phyloP scores from a whole-genome alignment of 176 grass and related monocot species.

The Luzula sylvatica region DNA sequence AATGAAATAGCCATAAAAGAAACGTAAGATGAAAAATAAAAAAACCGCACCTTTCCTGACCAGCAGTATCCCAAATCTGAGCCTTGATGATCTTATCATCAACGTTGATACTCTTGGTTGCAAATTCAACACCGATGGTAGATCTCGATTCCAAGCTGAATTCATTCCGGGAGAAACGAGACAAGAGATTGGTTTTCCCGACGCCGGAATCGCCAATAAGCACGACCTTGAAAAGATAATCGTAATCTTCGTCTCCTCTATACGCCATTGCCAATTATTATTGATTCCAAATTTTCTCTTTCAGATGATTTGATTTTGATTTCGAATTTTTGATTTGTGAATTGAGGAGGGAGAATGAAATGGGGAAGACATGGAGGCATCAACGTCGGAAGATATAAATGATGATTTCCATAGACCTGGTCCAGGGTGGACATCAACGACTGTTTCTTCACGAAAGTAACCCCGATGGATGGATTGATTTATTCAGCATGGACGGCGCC shows the following conservation, averaged over 20 bases:
- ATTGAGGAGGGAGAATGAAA: neutral
- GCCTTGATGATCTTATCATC: conserved; percentile 37
- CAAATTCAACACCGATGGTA: conserved; percentile 22
- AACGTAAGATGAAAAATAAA: too few species aligned
- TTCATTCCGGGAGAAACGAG: conserved; percentile 30
- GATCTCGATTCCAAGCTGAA: conserved; percentile 29
- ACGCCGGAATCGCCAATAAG: too few species aligned
- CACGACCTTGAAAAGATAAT: conserved; percentile 39
- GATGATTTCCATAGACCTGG: too few species aligned
- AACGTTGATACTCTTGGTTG: conserved; percentile 24
- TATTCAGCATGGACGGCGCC: too few species aligned
- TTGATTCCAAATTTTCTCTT: neutral
- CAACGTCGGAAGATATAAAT: too few species aligned
- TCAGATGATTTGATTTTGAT: neutral
- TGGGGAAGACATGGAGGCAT: too few species aligned
- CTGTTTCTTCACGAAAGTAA: too few species aligned
- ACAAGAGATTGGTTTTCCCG: conserved; percentile 39
- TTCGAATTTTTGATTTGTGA: too few species aligned
- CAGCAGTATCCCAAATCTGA: too few species aligned
- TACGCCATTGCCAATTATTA: conserved; percentile 9
- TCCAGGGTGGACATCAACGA: too few species aligned
- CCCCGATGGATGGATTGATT: too few species aligned
- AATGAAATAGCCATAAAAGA: too few species aligned
- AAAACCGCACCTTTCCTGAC: conserved; percentile 28
- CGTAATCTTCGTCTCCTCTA: conserved; percentile 34